Base-by-base conservation (phyloP, 2,329 filamentous ascomycete species). In the Monosporascus sp. region DNA sequence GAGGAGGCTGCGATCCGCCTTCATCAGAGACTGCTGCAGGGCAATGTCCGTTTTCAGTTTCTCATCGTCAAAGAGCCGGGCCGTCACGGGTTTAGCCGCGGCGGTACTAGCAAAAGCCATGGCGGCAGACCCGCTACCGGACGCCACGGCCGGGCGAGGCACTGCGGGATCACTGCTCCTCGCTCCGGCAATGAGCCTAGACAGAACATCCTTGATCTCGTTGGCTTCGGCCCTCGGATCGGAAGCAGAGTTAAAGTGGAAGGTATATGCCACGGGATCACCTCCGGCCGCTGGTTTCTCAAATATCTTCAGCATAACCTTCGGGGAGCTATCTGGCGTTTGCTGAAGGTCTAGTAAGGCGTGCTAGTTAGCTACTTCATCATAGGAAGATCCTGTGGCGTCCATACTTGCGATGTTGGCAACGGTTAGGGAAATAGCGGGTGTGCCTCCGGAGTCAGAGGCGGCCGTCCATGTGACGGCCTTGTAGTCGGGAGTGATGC, bases 241-340 rank as follows among this genome's bases (percentile, higher is more conserved):
- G 22, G 80, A 74, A 14, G 82, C 72, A 3, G 91, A 91, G 54
- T 91, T 95, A 73, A 99, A 97, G 59, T 89, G 87, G 70, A 99
- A 97, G 48, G 93, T 83, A 68, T 95, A 90, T 52, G 85, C 82
- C 46, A 86, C 80, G 19, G 89, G 75, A 49, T 87, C 82, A 27
- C 77, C 70, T 26, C 76, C 76, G 47, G 76, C 74, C 35, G 82
- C 72, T 43, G 82, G 72, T 68, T 91, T 88, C 57, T 88, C 88
- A 62, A 97, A 89, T 52, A 99, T 87, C 70, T 94, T 96, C 55
- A 97, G 81, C 80, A 96, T 96, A 51, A 96, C 91, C 77, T 96
- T 97, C 19, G 91, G 78, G 37, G 84, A 86, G n/a, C 79, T 86
- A 55, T 91, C 90, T 14, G 94, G 92, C 1, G 94, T 97, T 70